These are phyloP conservation scores for Ceratobasidium papillatum DNA, from an alignment of 1,284 basidiomycete species.

Conservation along the genomic window DNA sequence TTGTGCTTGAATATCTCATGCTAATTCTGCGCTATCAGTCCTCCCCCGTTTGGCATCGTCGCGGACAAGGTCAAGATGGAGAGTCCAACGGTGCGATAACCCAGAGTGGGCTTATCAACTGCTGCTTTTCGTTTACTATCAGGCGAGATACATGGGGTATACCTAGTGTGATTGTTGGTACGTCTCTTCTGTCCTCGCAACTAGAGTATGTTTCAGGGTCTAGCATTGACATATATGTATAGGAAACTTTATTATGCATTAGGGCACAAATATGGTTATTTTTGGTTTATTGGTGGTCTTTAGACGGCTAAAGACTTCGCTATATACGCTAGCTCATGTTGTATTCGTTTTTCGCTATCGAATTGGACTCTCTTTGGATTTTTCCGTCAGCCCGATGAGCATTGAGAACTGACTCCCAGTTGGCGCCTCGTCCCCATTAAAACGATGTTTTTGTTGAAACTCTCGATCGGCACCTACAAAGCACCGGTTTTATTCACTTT, in stretches of 20 bases:
- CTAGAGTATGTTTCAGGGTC: not conserved
- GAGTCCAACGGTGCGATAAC: constrained; percentile 46
- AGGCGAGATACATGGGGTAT: constrained; percentile 90
- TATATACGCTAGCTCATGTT: not conserved
- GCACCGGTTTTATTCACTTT: too few species aligned
- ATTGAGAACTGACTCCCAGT: too few species aligned
- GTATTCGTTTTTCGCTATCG: not conserved
- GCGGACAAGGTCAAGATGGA: constrained; percentile 34
- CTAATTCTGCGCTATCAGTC: constrained; percentile 41
- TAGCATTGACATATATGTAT: not conserved
- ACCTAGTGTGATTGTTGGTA: constrained; percentile 87
- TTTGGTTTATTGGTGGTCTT: not conserved
- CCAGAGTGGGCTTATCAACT: constrained; percentile 83
- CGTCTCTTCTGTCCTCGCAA: constrained; percentile 47
- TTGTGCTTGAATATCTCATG: not conserved
- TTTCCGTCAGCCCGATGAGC: too few species aligned
- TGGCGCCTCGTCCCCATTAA: too few species aligned
- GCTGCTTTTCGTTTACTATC: constrained; percentile 97
- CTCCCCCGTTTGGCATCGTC: constrained; percentile 45
- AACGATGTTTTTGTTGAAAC: too few species aligned
- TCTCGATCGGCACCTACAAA: too few species aligned
- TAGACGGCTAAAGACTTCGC: not conserved
- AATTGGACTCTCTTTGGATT: not conserved
- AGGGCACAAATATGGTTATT: constrained; percentile 36
- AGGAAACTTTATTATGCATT: constrained; percentile 77